phyloP scores from a whole-genome alignment of 805 yeast genomes.

The Schwanniomyces occidentalis region DNA sequence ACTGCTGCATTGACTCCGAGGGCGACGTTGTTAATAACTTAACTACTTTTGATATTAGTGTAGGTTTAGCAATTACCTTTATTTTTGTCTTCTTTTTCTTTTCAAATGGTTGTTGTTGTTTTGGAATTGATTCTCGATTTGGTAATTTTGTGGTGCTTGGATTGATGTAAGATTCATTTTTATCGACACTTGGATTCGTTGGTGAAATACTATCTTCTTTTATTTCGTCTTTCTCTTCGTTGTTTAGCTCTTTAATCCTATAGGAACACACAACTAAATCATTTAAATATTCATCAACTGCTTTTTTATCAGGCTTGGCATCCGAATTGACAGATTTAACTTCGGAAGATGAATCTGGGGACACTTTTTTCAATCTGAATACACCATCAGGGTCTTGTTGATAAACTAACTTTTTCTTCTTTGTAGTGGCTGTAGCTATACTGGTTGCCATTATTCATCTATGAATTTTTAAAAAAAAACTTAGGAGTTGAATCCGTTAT shows the following conservation, averaged over 20 bases:
- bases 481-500: no score
- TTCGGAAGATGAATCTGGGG: conserved; percentile 7
- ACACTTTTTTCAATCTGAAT: conserved; percentile 32
- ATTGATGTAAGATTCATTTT: no score
- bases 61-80: no score
- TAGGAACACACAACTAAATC: conserved; percentile 35
- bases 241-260: conserved; percentile 18
- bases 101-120: conserved; percentile 1
- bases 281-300: conserved; percentile 27
- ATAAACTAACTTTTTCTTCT: conserved; percentile 32
- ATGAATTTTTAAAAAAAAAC: no score
- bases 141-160: conserved; percentile 1
- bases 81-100: neutral
- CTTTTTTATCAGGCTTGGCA: conserved; percentile 14
- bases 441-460: conserved; percentile 23
- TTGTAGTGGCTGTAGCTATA: conserved; percentile 12
- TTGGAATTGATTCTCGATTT: conserved; percentile 3
- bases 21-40: no score
- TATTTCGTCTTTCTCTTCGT: conserved; percentile 1
- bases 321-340: conserved; percentile 1
- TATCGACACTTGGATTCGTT: conserved; percentile 2
- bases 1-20: conserved; percentile 7
- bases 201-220: conserved; percentile 2
- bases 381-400: conserved; percentile 42
- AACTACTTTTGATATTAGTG: no score